These are phyloP conservation scores for Rusavskia elegans DNA, from an alignment of 495 filamentous ascomycete genomes.

Conservation along the genomic window DNA sequence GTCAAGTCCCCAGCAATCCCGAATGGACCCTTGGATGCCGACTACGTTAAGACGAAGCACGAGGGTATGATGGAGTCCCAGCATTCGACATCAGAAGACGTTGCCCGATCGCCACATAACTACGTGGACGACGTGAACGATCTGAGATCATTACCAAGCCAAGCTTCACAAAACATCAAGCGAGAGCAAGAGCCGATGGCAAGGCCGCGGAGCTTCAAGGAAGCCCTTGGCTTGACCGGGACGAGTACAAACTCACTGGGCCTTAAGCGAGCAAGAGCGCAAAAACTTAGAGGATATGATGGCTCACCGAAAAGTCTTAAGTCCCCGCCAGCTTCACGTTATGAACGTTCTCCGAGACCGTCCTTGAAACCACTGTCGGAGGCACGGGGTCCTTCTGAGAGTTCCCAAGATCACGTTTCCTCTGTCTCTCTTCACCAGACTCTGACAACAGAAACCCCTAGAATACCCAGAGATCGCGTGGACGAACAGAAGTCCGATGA, in stretches of 20 bases:
- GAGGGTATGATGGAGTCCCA: background rate
- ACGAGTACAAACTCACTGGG: slow-evolving; percentile 17
- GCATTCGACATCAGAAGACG: background rate
- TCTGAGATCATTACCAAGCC: slow-evolving; percentile 11
- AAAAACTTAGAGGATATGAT: slow-evolving; percentile 32
- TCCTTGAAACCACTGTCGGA: background rate
- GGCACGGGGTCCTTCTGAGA: background rate
- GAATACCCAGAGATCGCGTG: background rate
- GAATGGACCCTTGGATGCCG: background rate
- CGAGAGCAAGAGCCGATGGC: slow-evolving; percentile 1
- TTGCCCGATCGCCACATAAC: background rate
- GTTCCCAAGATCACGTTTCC: background rate
- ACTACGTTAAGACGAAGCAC: slow-evolving; percentile 5
- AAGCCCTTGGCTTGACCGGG: slow-evolving; percentile 13
- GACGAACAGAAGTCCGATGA: background rate
- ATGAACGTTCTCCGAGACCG: background rate
- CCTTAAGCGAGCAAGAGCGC: slow-evolving; percentile 40
- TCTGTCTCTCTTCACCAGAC: background rate
- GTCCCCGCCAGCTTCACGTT: background rate
- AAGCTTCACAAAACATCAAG: background rate
- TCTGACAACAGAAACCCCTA: background rate
- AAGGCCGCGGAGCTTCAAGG: slow-evolving; percentile 13
- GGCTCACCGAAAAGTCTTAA: slow-evolving; percentile 14
- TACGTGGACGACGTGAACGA: slow-evolving; percentile 12
- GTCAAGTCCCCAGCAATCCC: background rate